Conservation (phyloP, 1,284 basidiomycete genomes). For the Hemileccinum hortonii region DNA sequence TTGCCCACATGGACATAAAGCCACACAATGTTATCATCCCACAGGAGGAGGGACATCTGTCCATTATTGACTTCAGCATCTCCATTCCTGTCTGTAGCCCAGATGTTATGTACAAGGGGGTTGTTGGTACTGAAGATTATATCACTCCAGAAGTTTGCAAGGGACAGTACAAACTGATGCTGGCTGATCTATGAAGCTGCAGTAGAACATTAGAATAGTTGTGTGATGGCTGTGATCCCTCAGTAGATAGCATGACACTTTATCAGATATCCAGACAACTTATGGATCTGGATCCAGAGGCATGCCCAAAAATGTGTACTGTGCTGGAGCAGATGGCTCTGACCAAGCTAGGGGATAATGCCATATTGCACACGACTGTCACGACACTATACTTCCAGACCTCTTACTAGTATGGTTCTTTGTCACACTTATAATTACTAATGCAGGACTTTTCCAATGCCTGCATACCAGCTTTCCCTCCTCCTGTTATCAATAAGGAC, state of each 20-base stretch:
- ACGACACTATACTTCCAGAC: no score
- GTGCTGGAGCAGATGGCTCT: conserved; percentile 1
- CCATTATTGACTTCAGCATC: conserved; percentile 6
- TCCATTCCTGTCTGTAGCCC: neutral
- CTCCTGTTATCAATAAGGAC: no score
- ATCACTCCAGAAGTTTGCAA: conserved; percentile 8
- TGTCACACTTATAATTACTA: no score
- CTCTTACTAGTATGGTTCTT: no score
- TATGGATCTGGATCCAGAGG: conserved; percentile 1
- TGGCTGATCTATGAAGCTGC: conserved; percentile 6
- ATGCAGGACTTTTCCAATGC: no score
- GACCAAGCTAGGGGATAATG: no score
- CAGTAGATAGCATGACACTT: neutral
- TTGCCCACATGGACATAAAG: conserved; percentile 8
- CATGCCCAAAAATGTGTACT: neutral
- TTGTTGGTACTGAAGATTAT: conserved; percentile 1
- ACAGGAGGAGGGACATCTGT: neutral
- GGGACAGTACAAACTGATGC: conserved; percentile 4
- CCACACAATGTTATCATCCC: conserved; percentile 3
- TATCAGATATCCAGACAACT: neutral
- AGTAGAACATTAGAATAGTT: conserved; percentile 6
- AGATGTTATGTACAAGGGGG: neutral
- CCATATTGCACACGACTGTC: no score
- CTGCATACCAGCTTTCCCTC: no score
- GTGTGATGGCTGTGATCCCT: neutral